Conservation (phyloP, 2,329 filamentous ascomycete species). For the Acrodontium crateriforme region DNA sequence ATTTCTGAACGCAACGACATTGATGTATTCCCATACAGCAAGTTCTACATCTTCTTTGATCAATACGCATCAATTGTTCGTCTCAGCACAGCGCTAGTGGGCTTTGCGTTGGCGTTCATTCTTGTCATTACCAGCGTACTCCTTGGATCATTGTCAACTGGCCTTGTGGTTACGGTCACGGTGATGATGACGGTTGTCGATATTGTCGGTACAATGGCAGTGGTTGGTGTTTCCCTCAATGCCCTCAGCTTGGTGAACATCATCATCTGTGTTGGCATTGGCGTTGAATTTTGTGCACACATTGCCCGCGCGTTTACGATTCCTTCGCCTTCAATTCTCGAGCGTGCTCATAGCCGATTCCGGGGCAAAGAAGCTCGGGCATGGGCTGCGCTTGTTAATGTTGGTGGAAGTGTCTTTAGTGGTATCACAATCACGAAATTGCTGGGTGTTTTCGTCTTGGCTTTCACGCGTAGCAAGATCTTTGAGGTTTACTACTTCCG, state of each 20-base stretch:
- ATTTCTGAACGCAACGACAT: slow-evolving; percentile 62
- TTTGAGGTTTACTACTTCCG: slow-evolving; percentile 99
- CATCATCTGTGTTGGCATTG: slow-evolving; percentile 92
- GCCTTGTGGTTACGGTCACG: slow-evolving; percentile 67
- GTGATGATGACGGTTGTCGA: slow-evolving; percentile 90
- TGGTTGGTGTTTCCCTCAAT: slow-evolving; percentile 79
- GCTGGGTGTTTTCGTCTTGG: slow-evolving; percentile 77
- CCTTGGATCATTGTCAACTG: slow-evolving; percentile 71
- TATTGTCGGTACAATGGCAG: slow-evolving; percentile 88
- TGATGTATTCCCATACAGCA: slow-evolving; percentile 88
- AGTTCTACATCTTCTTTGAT: slow-evolving; percentile 99
- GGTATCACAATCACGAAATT: slow-evolving; percentile 95
- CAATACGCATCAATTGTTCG: slow-evolving; percentile 79
- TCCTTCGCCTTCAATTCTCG: slow-evolving; percentile 68
- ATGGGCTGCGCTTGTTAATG: slow-evolving; percentile 88
- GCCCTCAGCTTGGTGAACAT: slow-evolving; percentile 92
- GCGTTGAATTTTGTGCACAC: slow-evolving; percentile 94
- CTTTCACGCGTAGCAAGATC: slow-evolving; percentile 93
- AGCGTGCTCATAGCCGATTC: slow-evolving; percentile 61
- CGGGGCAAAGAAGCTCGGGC: slow-evolving; percentile 70
- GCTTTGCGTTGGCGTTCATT: slow-evolving; percentile 73
- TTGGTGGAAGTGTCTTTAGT: slow-evolving; percentile 86
- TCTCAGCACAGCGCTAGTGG: slow-evolving; percentile 65
- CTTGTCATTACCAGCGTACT: slow-evolving; percentile 66
- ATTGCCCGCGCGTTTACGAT: slow-evolving; percentile 94